Evolutionary conservation across 371 early-diverging fungal genomes (phyloP).

Genomic region (Chytridium lagenaria): DNA sequence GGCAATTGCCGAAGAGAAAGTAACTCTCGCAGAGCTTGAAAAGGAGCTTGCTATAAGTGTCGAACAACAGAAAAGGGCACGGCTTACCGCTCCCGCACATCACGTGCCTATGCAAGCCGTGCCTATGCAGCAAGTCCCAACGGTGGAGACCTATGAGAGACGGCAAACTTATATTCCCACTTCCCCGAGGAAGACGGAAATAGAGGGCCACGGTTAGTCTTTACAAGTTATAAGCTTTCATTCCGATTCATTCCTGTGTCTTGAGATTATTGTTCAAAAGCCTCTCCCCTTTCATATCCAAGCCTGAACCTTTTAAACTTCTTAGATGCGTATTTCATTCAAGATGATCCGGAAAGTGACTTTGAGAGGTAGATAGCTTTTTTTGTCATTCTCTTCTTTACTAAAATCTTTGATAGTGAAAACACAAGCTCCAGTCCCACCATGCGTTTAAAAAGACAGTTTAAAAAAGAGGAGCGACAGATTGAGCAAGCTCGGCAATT

Average conservation of each 20-base stretch:
- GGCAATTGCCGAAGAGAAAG: not conserved
- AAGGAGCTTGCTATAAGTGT: not conserved
- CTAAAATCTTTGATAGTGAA: not conserved
- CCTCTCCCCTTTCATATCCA: no score
- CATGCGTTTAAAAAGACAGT: conserved; percentile 9
- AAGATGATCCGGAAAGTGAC: not conserved
- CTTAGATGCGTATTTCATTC: no score
- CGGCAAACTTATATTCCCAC: no score
- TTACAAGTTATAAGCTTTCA: no score
- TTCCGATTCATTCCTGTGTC: no score
- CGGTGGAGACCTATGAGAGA: no score
- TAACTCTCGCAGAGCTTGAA: not conserved
- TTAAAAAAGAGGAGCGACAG: conserved; percentile 2
- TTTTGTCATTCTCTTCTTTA: not conserved
- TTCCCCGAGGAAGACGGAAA: no score
- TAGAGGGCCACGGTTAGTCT: no score
- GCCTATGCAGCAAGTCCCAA: no score
- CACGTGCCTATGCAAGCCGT: no score
- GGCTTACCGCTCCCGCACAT: not conserved
- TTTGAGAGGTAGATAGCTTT: not conserved
- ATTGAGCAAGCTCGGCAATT: conserved; percentile 1
- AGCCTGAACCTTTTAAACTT: no score
- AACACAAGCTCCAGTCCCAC: not conserved
- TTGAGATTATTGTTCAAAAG: no score
- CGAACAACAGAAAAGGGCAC: not conserved